phyloP scores from a whole-genome alignment of 2,329 filamentous ascomycete species.

The Fusarium anguioides region DNA sequence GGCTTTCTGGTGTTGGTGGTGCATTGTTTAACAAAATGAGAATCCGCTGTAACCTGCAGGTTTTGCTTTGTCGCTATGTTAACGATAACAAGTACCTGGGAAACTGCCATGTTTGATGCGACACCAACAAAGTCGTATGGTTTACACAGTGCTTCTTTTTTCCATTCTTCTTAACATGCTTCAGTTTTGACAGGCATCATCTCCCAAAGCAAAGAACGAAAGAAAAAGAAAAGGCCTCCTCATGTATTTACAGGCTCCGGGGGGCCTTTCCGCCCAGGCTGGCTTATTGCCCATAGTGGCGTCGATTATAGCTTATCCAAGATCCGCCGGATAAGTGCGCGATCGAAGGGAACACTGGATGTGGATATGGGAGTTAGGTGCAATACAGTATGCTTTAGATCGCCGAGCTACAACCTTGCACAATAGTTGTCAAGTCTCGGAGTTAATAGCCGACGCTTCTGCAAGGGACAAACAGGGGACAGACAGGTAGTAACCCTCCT shows the following conservation, averaged over 20 bases:
- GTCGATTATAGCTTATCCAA: constrained; percentile 14
- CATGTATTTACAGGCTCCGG: neutral
- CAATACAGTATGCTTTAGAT: constrained; percentile 7
- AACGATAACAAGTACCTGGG: neutral
- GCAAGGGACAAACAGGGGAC: constrained; percentile 26
- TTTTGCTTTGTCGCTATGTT: constrained; percentile 1
- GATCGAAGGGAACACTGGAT: constrained; percentile 26
- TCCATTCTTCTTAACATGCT: neutral
- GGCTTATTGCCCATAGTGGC: constrained; percentile 18
- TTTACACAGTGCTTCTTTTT: neutral
- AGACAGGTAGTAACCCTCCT: neutral
- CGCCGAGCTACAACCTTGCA: neutral
- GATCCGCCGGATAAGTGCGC: constrained; percentile 10
- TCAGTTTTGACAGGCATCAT: neutral
- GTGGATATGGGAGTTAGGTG: constrained; percentile 18
- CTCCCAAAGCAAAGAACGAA: neutral
- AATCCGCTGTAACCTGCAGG: neutral
- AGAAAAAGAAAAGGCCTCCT: neutral
- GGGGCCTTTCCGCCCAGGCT: neutral
- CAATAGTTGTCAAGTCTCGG: neutral
- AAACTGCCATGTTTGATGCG: constrained; percentile 2
- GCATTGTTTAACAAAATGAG: constrained; percentile 2
- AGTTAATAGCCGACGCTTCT: constrained; percentile 31
- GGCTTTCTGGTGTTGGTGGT: neutral
- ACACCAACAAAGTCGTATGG: neutral